These are phyloP conservation scores for Mortierella sp. DNA, from an alignment of 371 early-diverging fungal genomes.

Conservation along the genomic window DNA sequence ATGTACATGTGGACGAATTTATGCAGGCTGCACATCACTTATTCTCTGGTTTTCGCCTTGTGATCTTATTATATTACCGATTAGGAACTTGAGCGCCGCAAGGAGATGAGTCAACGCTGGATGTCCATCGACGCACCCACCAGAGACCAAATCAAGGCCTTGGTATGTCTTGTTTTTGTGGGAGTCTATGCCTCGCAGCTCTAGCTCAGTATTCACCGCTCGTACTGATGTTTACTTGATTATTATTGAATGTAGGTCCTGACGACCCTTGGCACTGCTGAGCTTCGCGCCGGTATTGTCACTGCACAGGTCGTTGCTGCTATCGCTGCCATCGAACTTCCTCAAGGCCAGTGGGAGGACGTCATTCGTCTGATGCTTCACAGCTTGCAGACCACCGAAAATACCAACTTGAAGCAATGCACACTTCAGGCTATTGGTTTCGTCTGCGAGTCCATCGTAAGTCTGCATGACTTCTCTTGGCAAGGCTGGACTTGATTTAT, in stretches of 20 bases:
- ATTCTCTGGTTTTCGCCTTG: not conserved
- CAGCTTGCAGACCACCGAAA: constrained; percentile 71
- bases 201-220: not conserved
- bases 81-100: constrained; percentile 75
- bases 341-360: constrained; percentile 85
- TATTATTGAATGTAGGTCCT: constrained; percentile 72
- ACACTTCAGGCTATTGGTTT: constrained; percentile 92
- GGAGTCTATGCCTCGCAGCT: not conserved
- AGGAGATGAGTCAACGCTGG: constrained; percentile 82
- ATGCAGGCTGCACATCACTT: not conserved
- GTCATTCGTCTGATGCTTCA: constrained; percentile 82
- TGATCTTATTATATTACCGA: no score
- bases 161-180: constrained; percentile 18
- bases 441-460: constrained; percentile 89
- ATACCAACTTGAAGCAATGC: constrained; percentile 74
- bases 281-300: constrained; percentile 72
- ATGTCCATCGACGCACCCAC: constrained; percentile 66
- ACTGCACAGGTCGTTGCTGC: constrained; percentile 90
- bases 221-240: not conserved
- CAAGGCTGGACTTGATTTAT: not conserved
- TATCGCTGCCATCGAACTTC: constrained; percentile 93
- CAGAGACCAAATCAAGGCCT: constrained; percentile 61
- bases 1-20: not conserved
- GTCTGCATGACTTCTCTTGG: constrained; percentile 19
- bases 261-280: constrained; percentile 74